Evolutionary conservation across 495 filamentous ascomycete species (phyloP).

Genomic region (Trypethelium eluteriae): DNA sequence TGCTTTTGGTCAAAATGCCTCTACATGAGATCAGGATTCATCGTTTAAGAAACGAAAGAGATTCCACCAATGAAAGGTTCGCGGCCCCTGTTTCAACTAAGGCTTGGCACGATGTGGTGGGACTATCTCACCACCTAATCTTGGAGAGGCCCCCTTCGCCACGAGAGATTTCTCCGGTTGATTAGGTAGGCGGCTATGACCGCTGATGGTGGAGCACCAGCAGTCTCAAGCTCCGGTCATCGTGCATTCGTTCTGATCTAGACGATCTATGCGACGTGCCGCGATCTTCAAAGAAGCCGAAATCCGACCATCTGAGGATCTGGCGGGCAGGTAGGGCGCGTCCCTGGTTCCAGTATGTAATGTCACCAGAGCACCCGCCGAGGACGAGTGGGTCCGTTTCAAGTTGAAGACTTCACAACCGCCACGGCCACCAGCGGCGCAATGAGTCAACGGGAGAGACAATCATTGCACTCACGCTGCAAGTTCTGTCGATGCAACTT

Average conservation of each 20-base stretch:
- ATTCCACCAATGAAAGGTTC: conserved; percentile 5
- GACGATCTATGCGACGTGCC: not conserved
- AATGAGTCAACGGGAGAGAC: not conserved
- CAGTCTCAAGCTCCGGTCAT: not conserved
- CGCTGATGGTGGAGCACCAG: not conserved
- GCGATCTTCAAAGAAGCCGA: not conserved
- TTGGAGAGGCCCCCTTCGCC: not conserved
- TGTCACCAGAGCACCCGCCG: not conserved
- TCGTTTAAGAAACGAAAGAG: not conserved
- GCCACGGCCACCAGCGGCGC: not conserved
- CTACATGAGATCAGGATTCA: not conserved
- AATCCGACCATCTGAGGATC: too few relatives aligned
- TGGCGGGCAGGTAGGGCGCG: not conserved
- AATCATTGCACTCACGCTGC: too few relatives aligned
- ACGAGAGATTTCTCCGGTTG: conserved; percentile 4
- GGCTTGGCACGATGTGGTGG: not conserved
- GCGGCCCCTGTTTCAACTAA: not conserved
- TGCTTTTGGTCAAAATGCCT: not conserved
- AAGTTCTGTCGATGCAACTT: too few relatives aligned
- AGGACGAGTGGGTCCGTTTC: conserved; percentile 3
- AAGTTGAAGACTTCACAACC: not conserved
- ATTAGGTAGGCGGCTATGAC: not conserved
- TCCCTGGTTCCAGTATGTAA: not conserved
- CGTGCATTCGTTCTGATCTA: not conserved
- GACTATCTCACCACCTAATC: not conserved